A percentile compares a stretch with the other conserved stretches of the same genome.
Conservation (phyloP, 179 eudicot species). For the Dionaea muscipula region DNA sequence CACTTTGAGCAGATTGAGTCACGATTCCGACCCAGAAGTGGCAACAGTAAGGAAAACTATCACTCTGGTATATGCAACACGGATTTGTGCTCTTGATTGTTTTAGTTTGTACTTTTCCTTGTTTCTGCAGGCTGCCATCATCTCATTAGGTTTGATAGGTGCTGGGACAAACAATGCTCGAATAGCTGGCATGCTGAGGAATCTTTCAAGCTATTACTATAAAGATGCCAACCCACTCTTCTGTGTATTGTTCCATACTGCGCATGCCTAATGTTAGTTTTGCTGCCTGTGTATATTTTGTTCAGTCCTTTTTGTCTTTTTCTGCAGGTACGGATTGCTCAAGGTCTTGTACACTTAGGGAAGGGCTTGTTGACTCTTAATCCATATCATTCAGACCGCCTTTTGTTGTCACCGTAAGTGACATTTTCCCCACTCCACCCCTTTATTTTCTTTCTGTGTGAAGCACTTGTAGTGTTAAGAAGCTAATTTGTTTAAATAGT, state of each 20-base stretch:
- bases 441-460: neutral
- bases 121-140: constrained; percentile 67
- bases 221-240: constrained; percentile 84
- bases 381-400: constrained; percentile 88
- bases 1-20: constrained; percentile 93
- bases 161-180: constrained; percentile 97
- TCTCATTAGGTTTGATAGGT: constrained; percentile 84
- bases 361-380: constrained; percentile 82
- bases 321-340: constrained; percentile 89
- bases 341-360: constrained; percentile 90
- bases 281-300: neutral
- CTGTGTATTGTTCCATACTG: constrained; percentile 41
- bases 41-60: constrained; percentile 46
- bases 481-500: too few species aligned
- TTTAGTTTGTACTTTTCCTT: constrained; percentile 2
- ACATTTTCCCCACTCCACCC: neutral
- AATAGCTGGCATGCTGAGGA: constrained; percentile 94
- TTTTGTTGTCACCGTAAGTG: constrained; percentile 81
- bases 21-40: constrained; percentile 87
- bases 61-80: neutral
- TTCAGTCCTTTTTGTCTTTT: neutral
- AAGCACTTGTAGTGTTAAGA: too few species aligned
- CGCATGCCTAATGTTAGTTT: neutral
- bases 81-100: neutral
- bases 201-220: constrained; percentile 84